Evolutionary conservation across 345 rosid genomes (phyloP).

Genomic region (Rhodamnia argentea): DNA sequence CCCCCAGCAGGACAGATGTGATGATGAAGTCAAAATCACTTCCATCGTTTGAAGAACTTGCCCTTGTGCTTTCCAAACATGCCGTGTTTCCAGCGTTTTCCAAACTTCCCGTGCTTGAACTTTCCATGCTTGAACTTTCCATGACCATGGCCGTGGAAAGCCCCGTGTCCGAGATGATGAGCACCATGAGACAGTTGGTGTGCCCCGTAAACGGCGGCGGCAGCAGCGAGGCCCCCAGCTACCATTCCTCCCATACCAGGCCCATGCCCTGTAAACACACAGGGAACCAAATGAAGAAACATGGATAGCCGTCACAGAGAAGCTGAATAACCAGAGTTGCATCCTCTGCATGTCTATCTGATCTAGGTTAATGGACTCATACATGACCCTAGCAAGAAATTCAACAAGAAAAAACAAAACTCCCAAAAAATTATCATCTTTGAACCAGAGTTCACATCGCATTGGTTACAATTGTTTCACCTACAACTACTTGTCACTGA

Average conservation of each 20-base stretch:
- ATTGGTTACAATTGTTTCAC: neutral
- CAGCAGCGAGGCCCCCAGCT: constrained; percentile 69
- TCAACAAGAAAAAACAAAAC: neutral
- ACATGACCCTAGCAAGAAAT: neutral
- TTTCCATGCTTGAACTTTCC: constrained; percentile 29
- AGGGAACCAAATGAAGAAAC: neutral
- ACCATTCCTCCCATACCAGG: constrained; percentile 49
- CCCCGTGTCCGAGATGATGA: constrained; percentile 15
- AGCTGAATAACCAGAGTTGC: too few species aligned
- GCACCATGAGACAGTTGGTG: constrained; percentile 55
- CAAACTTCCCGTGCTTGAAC: constrained; percentile 45
- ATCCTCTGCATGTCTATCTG: too few species aligned
- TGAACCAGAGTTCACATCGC: neutral
- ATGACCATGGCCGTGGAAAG: constrained; percentile 32
- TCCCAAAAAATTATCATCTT: neutral
- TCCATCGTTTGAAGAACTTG: constrained; percentile 40
- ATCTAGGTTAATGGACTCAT: too few species aligned
- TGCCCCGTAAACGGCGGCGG: constrained; percentile 61
- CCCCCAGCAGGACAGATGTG: neutral
- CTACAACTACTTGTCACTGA: neutral
- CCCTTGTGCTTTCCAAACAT: constrained; percentile 66
- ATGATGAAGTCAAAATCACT: constrained; percentile 7
- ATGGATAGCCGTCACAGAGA: neutral
- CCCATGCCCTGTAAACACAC: constrained; percentile 27
- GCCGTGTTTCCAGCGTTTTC: constrained; percentile 60